These are phyloP conservation scores for Lachnellula arida DNA, from an alignment of 2,329 filamentous ascomycete genomes.

Conservation along the genomic window DNA sequence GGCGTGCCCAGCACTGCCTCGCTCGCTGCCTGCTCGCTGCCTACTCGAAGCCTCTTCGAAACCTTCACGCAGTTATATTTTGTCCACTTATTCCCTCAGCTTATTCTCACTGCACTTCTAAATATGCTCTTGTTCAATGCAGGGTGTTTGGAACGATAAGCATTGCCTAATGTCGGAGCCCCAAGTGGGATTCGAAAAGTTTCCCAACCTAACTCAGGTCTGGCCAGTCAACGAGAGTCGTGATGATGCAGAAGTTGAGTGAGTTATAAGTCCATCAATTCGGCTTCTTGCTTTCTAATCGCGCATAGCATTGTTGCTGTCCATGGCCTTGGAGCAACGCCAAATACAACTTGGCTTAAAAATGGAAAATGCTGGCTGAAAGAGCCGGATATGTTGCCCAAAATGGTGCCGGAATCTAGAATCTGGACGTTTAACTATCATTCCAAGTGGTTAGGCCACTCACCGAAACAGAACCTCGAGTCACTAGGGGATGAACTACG, in stretches of 20 bases:
- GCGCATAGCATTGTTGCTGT: neutral
- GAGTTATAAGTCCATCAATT: neutral
- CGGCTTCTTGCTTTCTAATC: neutral
- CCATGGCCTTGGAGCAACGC: neutral
- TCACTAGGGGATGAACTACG: neutral
- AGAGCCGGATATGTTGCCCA: neutral
- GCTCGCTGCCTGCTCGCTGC: neutral
- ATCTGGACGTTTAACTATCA: neutral
- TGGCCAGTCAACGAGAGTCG: neutral
- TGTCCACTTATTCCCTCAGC: too few relatives aligned
- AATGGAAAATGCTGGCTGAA: neutral
- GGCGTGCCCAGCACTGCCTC: neutral
- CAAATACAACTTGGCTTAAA: neutral
- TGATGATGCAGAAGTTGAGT: neutral
- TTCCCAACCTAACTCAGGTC: neutral
- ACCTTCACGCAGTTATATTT: too few relatives aligned
- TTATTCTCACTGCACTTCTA: too few relatives aligned
- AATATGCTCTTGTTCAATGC: too few relatives aligned
- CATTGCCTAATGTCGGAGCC: neutral
- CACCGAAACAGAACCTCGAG: neutral
- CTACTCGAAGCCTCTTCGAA: too few relatives aligned
- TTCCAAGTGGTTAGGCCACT: neutral
- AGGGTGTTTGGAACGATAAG: too few relatives aligned
- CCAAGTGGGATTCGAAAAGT: neutral
- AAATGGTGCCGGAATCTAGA: neutral